phyloP scores from a whole-genome alignment of 2,329 filamentous ascomycete genomes.

The Pseudopithomyces chartarum region DNA sequence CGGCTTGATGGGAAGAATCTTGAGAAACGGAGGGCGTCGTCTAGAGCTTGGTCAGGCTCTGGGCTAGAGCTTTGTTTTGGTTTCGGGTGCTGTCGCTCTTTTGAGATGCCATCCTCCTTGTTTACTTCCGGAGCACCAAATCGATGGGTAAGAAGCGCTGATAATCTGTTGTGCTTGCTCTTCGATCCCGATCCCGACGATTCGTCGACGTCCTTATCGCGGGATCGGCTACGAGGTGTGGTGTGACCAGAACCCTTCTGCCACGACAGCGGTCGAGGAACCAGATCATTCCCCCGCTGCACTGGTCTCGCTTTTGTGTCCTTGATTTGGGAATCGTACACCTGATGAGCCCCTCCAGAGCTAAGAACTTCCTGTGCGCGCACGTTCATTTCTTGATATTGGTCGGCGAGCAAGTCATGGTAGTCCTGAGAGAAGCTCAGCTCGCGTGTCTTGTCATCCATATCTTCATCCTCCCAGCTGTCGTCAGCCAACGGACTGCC shows the following conservation, averaged over 20 bases:
- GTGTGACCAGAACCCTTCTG: slow-evolving; percentile 10
- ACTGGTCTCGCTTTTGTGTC: not conserved
- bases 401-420: slow-evolving; percentile 30
- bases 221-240: slow-evolving; percentile 4
- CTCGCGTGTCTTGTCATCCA: slow-evolving; percentile 26
- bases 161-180: slow-evolving; percentile 15
- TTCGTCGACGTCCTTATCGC: not conserved
- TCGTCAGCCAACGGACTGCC: slow-evolving; percentile 19
- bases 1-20: slow-evolving; percentile 13
- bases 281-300: slow-evolving; percentile 11
- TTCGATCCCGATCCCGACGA: slow-evolving; percentile 4
- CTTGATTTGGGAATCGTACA: slow-evolving; percentile 1
- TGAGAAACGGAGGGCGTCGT: slow-evolving; percentile 17
- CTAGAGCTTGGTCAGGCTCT: not conserved
- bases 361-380: slow-evolving; percentile 11
- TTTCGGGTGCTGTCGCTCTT: not conserved
- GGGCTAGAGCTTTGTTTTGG: slow-evolving; percentile 4
- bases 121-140: slow-evolving; percentile 2
- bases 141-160: slow-evolving; percentile 23
- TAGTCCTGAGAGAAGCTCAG: slow-evolving; percentile 39
- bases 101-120: not conserved
- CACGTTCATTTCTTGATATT: slow-evolving; percentile 25
- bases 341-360: slow-evolving; percentile 4
- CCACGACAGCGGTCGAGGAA: slow-evolving; percentile 28
- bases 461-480: slow-evolving; percentile 20